Percentiles rank a stretch among this genome's conserved stretches.
These are phyloP conservation scores for Aureobasidium mangrovei DNA, from an alignment of 2,329 filamentous ascomycete genomes.

Conservation along the genomic window DNA sequence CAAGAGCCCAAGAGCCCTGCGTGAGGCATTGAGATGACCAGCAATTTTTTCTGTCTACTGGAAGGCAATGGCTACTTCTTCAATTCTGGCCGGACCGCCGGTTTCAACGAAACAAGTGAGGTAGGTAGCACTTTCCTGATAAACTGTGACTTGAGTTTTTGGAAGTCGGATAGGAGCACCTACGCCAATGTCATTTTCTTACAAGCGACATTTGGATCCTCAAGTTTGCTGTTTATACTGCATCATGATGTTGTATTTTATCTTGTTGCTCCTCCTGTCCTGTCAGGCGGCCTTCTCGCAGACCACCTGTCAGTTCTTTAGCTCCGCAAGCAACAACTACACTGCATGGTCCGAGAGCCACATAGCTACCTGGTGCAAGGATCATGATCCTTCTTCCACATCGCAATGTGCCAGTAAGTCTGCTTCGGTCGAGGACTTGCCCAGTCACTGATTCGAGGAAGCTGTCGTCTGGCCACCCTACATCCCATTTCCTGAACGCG, in stretches of 20 bases:
- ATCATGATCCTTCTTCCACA: slow-evolving; percentile 9
- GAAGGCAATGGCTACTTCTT: too few species aligned
- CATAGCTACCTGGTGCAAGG: slow-evolving; percentile 11
- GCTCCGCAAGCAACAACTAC: slow-evolving; percentile 1
- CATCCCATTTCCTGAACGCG: not conserved
- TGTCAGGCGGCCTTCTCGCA: not conserved
- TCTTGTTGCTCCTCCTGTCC: not conserved
- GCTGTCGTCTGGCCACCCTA: slow-evolving; percentile 2
- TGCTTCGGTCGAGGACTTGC: too few species aligned
- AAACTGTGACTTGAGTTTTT: too few species aligned
- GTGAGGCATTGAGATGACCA: too few species aligned
- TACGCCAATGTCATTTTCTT: not conserved
- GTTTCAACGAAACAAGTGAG: too few species aligned
- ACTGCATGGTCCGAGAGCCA: not conserved
- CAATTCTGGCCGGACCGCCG: too few species aligned
- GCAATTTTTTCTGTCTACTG: too few species aligned
- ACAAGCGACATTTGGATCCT: not conserved
- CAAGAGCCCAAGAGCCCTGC: too few species aligned
- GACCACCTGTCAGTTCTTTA: slow-evolving; percentile 4
- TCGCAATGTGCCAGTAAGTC: slow-evolving; percentile 11
- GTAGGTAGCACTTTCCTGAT: too few species aligned
- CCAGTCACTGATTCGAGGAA: not conserved
- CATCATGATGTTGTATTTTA: slow-evolving; percentile 6
- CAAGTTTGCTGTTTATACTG: not conserved
- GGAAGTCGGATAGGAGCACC: not conserved